Conservation (phyloP, 2,329 filamentous ascomycete genomes). For the Trichoderma pleuroti region DNA sequence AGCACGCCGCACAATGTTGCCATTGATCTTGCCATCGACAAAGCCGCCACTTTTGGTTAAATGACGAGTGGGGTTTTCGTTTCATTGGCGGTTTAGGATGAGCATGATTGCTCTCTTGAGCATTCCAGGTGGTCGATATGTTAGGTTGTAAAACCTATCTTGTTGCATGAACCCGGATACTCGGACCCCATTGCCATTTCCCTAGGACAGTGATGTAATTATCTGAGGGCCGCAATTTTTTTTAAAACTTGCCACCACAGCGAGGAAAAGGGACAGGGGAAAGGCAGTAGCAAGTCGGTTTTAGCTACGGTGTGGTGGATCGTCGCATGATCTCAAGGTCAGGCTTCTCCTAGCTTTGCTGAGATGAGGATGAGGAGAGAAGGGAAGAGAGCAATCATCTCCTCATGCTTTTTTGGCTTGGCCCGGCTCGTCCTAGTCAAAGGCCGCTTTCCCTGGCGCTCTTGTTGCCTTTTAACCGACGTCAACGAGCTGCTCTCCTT, state of each 20-base stretch:
- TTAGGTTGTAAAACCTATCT: not conserved
- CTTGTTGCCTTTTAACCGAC: not conserved
- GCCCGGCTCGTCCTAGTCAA: not conserved
- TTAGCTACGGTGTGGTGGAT: not conserved
- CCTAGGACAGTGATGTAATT: not conserved
- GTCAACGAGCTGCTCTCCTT: not conserved
- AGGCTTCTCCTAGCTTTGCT: not conserved
- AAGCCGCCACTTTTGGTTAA: not conserved
- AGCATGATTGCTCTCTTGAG: not conserved
- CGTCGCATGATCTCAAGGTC: not conserved
- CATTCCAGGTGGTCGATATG: not conserved
- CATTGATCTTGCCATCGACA: not conserved
- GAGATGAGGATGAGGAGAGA: not conserved
- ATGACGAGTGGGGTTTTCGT: not conserved
- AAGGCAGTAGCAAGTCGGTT: not conserved
- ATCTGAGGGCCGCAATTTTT: not conserved
- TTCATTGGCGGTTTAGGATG: not conserved
- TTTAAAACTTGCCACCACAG: not conserved
- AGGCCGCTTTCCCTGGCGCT: not conserved
- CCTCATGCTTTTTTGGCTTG: not conserved
- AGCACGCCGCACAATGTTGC: not conserved
- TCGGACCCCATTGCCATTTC: not conserved
- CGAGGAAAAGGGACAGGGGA: not conserved
- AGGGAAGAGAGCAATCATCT: not conserved
- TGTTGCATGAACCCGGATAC: not conserved